These are phyloP conservation scores for Debaryomycetaceae sp. DNA, from an alignment of 1,139 yeast genomes.

Conservation along the genomic window DNA sequence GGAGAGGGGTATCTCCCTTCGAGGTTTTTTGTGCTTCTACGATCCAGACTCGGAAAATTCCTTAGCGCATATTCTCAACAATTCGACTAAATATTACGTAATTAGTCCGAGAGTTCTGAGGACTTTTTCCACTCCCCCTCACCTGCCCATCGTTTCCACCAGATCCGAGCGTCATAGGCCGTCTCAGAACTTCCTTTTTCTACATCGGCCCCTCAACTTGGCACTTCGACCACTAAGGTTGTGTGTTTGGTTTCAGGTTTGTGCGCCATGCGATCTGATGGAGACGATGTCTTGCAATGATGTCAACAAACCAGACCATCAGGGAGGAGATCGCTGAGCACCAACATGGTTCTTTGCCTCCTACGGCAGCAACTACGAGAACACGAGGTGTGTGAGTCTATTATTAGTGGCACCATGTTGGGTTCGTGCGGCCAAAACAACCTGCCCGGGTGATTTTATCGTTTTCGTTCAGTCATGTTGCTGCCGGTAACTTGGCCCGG, in stretches of 20 bases:
- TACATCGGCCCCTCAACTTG: neutral
- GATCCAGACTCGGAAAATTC: neutral
- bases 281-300: neutral
- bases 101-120: neutral
- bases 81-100: neutral
- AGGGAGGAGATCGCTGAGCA: neutral
- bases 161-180: neutral
- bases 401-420: too few species aligned
- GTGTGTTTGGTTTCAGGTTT: neutral
- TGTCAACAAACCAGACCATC: neutral
- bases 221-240: neutral
- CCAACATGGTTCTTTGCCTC: neutral
- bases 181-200: neutral
- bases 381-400: too few species aligned
- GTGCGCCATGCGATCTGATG: neutral
- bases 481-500: neutral
- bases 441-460: too few species aligned
- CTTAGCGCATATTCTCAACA: neutral
- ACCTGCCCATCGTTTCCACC: neutral
- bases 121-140: neutral
- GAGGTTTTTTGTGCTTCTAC: neutral
- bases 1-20: neutral
- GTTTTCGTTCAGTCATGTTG: too few species aligned
- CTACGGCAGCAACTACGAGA: too few species aligned
- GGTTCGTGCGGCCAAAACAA: too few species aligned